Evolutionary conservation across 2,329 filamentous ascomycete species (phyloP), one percentile per base, ranked within the genome.

Genomic region (Phyllosticta citrichinensis): DNA sequence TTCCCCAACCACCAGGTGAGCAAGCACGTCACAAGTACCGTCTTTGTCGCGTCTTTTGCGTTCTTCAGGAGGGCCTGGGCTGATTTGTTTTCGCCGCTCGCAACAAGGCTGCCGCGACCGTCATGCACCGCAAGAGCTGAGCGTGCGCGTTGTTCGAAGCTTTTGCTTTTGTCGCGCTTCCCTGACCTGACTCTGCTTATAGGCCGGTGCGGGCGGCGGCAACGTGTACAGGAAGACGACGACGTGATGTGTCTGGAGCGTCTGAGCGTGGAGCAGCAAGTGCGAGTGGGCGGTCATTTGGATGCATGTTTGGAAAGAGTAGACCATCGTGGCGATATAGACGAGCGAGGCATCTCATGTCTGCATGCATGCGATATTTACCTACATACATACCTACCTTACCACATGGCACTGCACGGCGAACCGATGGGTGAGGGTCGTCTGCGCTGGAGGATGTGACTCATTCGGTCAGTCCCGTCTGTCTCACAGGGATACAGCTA

Each of bases 1-100:
- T 96, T 88, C 75, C 92, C 92, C 5, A 94, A 87, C 68, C 91
- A 96, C 71, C 92, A 97, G 83, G 91, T 91, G 74, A 75, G 81
- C 14, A 8, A n/a, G 12, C 11, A 12, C 30, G 17, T 11, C 19
- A 52, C 17, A 2, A 53, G 2, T 19, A 19, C 17, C 17, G 6
- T 5, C 52, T 22, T 30, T n/a, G 14, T 14, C 40, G 6, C 40
- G 14, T 40, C 12, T 1, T n/a, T 62, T 6, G 50, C 25, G 11
- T 24, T 24, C n/a, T 47, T n/a, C 17, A 14, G 40, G 4, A 14
- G 40, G n/a, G n/a, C 12, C n/a, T 47, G 40, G 40, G 40, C 40
- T 47, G 40, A 47, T 47, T n/a, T n/a, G 17, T 5, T 47, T n/a
- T n/a, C 2, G 17, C 14, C n/a, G 14, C 40, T 47, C 57, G 59